Conservation (phyloP, 306 rosid species). For the Gleditsia sinensis region DNA sequence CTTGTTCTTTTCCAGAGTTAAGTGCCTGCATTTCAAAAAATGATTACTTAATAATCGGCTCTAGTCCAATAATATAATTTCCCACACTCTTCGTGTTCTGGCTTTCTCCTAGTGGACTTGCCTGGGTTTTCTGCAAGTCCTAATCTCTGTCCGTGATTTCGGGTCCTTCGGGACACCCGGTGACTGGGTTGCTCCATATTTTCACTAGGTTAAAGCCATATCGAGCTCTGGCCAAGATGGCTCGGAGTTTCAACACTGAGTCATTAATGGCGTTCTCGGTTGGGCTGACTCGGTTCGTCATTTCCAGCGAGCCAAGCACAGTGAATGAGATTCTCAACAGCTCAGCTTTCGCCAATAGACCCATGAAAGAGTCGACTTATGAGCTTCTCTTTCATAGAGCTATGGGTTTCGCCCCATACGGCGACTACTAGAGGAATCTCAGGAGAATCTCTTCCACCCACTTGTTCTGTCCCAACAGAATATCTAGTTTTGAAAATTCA, state of each 20-base stretch:
- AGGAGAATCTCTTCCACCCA: slow-evolving; percentile 67
- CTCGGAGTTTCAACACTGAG: slow-evolving; percentile 38
- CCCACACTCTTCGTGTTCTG: slow-evolving; percentile 38
- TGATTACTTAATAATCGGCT: neutral
- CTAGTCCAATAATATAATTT: neutral
- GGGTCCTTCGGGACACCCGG: slow-evolving; percentile 60
- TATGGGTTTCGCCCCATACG: slow-evolving; percentile 83
- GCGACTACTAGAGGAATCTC: slow-evolving; percentile 78
- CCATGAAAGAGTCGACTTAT: slow-evolving; percentile 73
- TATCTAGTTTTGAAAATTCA: slow-evolving; percentile 37
- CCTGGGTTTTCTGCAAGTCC: slow-evolving; percentile 57
- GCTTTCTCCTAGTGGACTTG: slow-evolving; percentile 66
- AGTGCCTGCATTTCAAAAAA: slow-evolving; percentile 65
- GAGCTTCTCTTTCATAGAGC: slow-evolving; percentile 76
- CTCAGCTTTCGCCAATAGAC: slow-evolving; percentile 68
- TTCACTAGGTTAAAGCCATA: slow-evolving; percentile 48
- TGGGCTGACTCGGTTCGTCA: slow-evolving; percentile 67
- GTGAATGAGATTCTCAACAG: slow-evolving; percentile 69
- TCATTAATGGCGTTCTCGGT: slow-evolving; percentile 66
- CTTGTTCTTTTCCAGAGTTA: slow-evolving; percentile 81
- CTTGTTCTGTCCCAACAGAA: slow-evolving; percentile 58
- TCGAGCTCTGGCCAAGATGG: slow-evolving; percentile 47
- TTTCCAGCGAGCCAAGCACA: slow-evolving; percentile 59
- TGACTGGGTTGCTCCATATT: slow-evolving; percentile 29
- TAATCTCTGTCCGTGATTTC: slow-evolving; percentile 40